Percentiles rank a stretch among this genome's conserved stretches.
Conservation (phyloP, 768 basidiomycete species). For the Auricularia sp. region DNA sequence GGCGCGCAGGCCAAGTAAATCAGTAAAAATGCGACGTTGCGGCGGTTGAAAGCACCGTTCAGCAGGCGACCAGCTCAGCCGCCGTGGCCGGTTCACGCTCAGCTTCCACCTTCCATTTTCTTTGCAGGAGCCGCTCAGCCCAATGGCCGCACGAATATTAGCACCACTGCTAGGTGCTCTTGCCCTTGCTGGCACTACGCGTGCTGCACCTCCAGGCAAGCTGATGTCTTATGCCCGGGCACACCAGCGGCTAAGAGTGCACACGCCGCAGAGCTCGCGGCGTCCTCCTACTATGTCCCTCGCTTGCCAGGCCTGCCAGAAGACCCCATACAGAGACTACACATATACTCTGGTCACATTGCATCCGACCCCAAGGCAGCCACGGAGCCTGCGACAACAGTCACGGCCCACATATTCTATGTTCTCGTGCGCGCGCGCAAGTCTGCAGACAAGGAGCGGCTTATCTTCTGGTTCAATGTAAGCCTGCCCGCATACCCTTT, state of each 20-base stretch:
- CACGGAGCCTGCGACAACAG: constrained; percentile 41
- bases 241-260: neutral
- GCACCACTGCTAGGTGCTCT: neutral
- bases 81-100: too few relatives aligned
- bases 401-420: constrained; percentile 78
- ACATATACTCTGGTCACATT: constrained; percentile 77
- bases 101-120: too few relatives aligned
- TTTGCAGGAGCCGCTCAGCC: too few relatives aligned
- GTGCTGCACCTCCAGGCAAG: neutral
- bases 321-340: constrained; percentile 58
- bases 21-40: too few relatives aligned
- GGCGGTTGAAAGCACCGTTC: too few relatives aligned
- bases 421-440: constrained; percentile 81
- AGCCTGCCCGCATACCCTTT: constrained; percentile 18
- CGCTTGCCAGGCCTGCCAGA: constrained; percentile 68
- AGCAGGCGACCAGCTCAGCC: too few relatives aligned
- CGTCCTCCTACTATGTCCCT: constrained; percentile 76
- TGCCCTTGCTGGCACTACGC: neutral
- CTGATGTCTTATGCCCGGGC: neutral
- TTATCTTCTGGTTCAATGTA: constrained; percentile 97
- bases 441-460: constrained; percentile 77
- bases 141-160: too few relatives aligned
- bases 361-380: constrained; percentile 61
- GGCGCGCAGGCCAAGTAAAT: too few relatives aligned
- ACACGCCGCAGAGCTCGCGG: constrained; percentile 19